Conservation (phyloP, 345 rosid species). For the Arabis alpina region DNA sequence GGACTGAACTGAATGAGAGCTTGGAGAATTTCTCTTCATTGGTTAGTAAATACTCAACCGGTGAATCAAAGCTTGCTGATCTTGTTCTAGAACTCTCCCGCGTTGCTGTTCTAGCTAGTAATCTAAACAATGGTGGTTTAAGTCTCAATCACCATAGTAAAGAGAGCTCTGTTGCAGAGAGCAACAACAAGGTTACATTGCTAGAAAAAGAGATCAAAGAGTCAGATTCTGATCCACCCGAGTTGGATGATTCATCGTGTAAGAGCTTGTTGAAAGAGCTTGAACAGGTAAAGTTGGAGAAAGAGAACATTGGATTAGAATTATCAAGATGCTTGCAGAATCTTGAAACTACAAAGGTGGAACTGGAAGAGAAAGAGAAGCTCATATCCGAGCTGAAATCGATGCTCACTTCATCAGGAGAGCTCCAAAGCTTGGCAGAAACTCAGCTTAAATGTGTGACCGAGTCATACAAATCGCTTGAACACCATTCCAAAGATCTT, state of each 20-base stretch:
- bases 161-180: slow-evolving; percentile 40
- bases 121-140: slow-evolving; percentile 41
- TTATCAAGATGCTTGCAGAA: slow-evolving; percentile 49
- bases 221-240: slow-evolving; percentile 32
- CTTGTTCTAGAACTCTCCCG: slow-evolving; percentile 52
- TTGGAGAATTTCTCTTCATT: slow-evolving; percentile 48
- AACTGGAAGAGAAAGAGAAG: slow-evolving; percentile 55
- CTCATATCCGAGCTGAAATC: slow-evolving; percentile 52
- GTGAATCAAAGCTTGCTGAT: slow-evolving; percentile 42
- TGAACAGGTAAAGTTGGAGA: slow-evolving; percentile 56
- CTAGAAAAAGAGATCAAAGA: slow-evolving; percentile 47
- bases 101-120: slow-evolving; percentile 48
- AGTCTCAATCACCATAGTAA: slow-evolving; percentile 40
- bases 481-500: slow-evolving; percentile 52
- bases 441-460: slow-evolving; percentile 82
- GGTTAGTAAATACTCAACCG: slow-evolving; percentile 40
- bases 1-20: slow-evolving; percentile 17
- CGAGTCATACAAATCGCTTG: slow-evolving; percentile 72
- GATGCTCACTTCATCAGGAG: slow-evolving; percentile 53
- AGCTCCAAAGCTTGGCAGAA: slow-evolving; percentile 60
- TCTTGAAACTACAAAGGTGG: slow-evolving; percentile 52
- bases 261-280: slow-evolving; percentile 47
- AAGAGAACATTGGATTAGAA: slow-evolving; percentile 48
- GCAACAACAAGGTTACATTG: slow-evolving; percentile 55
- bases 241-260: slow-evolving; percentile 26